A percentile compares a stretch with the other conserved stretches of the same genome.
phyloP scores from a whole-genome alignment of 2,329 filamentous ascomycete genomes.

The Anisogramma anomala region DNA sequence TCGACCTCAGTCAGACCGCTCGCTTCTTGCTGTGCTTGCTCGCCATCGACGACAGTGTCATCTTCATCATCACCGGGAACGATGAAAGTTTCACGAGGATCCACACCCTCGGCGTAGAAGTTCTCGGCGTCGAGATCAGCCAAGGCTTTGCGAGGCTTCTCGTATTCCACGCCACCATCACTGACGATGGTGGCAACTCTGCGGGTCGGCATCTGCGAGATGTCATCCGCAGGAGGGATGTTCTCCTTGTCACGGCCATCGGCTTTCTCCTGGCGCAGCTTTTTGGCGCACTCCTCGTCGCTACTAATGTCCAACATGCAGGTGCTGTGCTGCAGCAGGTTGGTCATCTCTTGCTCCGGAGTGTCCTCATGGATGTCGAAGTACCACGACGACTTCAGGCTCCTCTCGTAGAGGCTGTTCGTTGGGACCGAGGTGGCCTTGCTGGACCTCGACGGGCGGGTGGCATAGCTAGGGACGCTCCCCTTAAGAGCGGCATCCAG shows the following conservation, averaged over 20 bases:
- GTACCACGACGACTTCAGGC: conserved; percentile 61
- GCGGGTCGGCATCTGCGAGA: conserved; percentile 43
- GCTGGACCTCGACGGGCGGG: conserved; percentile 26
- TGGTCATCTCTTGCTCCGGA: conserved; percentile 79
- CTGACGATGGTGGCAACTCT: conserved; percentile 22
- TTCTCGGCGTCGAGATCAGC: conserved; percentile 56
- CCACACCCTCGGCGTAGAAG: conserved; percentile 55
- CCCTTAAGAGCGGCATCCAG: conserved; percentile 74
- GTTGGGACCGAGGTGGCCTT: conserved; percentile 17
- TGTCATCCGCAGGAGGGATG: conserved; percentile 60
- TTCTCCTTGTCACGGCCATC: conserved; percentile 83
- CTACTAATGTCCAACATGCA: conserved; percentile 79
- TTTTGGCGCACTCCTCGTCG: conserved; percentile 62
- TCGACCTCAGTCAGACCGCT: conserved; percentile 5
- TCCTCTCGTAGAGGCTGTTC: conserved; percentile 25
- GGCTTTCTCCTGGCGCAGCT: conserved; percentile 37
- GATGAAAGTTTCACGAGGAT: conserved; percentile 49
- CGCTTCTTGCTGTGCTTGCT: conserved; percentile 2
- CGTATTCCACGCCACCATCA: conserved; percentile 39
- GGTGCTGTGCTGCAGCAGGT: conserved; percentile 83
- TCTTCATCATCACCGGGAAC: conserved; percentile 49
- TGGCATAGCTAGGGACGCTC: conserved; percentile 53
- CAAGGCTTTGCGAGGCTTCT: conserved; percentile 53
- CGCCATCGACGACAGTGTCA: conserved; percentile 19
- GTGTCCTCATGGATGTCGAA: conserved; percentile 95